Evolutionary conservation across 805 yeast genomes (phyloP).

Genomic region (Pichia membranifaciens): DNA sequence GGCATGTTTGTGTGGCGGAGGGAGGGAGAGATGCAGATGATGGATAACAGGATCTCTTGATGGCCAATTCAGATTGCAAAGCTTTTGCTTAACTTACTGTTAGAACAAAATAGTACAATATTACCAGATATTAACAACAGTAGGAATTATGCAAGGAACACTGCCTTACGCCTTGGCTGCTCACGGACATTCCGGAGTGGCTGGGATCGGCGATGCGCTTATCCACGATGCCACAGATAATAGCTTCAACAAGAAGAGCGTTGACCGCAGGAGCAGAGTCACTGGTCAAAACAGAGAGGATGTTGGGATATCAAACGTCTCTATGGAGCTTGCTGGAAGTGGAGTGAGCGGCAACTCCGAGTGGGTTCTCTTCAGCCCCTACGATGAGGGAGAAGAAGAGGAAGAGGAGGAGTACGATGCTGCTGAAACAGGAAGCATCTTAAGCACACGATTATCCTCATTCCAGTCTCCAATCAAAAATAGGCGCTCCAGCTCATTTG

Average conservation of each 20-base stretch:
- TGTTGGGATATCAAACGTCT: neutral
- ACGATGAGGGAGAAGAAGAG: neutral
- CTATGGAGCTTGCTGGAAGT: neutral
- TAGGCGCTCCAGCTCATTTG: neutral
- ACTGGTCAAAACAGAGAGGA: neutral
- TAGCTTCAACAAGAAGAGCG: neutral
- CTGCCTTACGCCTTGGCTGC: neutral
- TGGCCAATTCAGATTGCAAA: too few species aligned
- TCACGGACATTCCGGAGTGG: too few species aligned
- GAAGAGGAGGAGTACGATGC: neutral
- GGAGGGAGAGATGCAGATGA: neutral
- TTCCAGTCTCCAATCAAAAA: neutral
- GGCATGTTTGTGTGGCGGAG: neutral
- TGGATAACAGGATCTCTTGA: too few species aligned
- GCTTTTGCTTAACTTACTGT: too few species aligned
- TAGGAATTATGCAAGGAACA: conserved; percentile 1
- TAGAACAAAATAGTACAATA: too few species aligned
- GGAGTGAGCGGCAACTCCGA: conserved; percentile 1
- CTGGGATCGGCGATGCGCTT: neutral
- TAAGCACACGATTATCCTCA: conserved; percentile 8
- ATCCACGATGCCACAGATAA: neutral
- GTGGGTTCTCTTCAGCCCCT: conserved; percentile 8
- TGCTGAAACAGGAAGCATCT: neutral
- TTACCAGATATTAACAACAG: too few species aligned
- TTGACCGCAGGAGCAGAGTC: neutral